A percentile compares a stretch with the other conserved stretches of the same genome.
phyloP scores from a whole-genome alignment of 768 basidiomycete genomes.

The Sistotremastrum niveocremeum region DNA sequence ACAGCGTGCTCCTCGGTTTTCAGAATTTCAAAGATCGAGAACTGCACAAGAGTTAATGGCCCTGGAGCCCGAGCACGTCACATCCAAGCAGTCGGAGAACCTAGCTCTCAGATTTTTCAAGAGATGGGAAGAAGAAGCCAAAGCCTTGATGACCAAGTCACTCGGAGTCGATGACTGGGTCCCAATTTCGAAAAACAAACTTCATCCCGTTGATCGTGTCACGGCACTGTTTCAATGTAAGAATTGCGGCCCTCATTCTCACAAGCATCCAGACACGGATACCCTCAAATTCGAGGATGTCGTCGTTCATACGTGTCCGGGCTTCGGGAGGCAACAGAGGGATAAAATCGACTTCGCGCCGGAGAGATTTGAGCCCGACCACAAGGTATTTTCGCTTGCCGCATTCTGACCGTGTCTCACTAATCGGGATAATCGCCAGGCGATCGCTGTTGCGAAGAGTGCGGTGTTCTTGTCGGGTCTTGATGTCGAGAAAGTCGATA shows the following conservation, averaged over 20 bases:
- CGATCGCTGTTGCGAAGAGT: conserved; percentile 27
- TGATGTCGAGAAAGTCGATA: conserved; percentile 17
- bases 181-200: conserved; percentile 26
- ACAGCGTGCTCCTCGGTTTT: too few relatives aligned
- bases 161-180: conserved; percentile 44
- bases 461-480: conserved; percentile 20
- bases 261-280: conserved; percentile 22
- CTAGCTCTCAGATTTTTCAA: conserved; percentile 13
- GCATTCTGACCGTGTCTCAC: not conserved
- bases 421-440: conserved; percentile 22
- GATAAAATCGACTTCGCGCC: conserved; percentile 30
- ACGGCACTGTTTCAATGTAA: conserved; percentile 48
- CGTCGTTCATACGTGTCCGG: conserved; percentile 45
- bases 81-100: conserved; percentile 16
- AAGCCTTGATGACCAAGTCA: conserved; percentile 26
- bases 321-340: conserved; percentile 14
- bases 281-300: conserved; percentile 46
- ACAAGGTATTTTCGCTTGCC: conserved; percentile 26
- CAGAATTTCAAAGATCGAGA: not conserved
- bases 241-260: conserved; percentile 28
- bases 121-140: conserved; percentile 35
- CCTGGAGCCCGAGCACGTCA: conserved; percentile 25
- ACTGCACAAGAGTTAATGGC: conserved; percentile 9
- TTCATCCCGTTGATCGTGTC: conserved; percentile 45
- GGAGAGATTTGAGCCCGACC: conserved; percentile 42